Evolutionary conservation across 1,284 basidiomycete genomes (phyloP), one percentile per base, ranked within the genome.

Genomic region (Apiotrichum laibachii): DNA sequence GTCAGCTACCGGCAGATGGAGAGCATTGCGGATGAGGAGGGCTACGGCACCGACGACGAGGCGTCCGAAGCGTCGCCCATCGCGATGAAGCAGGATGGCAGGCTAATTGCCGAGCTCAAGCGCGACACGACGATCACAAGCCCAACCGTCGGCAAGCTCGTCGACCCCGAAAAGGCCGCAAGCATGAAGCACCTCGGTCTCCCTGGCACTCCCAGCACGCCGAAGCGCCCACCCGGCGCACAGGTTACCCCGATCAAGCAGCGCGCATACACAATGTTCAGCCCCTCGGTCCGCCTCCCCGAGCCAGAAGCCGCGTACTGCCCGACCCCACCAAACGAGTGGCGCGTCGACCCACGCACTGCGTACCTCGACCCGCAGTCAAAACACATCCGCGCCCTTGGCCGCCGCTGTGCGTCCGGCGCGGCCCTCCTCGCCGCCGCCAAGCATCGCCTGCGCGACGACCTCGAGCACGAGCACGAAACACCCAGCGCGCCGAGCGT

Each of bases 1-100:
- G 49, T 50, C 4, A 50, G 21, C 15, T 50, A 59, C 31, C 45
- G 48, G 43, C 55, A 62, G 34, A 56, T 62, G 13, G 50, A 56
- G 18, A 52, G 54, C 39, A 53, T 62, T 1, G 57, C 57, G 34
- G 61, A 57, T 10, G 22, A 46, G 4, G 45, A 46, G 16, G 45
- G 26, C 22, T 26, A 46, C 26, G 26, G 15, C 22, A 46, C 45
- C 12, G 45, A 55, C 40, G 44, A 45, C 34, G 48, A 50, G 16
- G 40, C 42, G 34, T 26, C 42, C 34, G 48, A 50, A 16, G 40
- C 34, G 21, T 26, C 42, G 5, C 22, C 21, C n/a, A 22, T 44
- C 43, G n/a, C 43, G 19, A 6, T 44, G 10, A 21, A 21, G 19
- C 1, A 21, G n/a, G 43, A 44, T 10, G 43, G 43, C 22, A 10